Evolutionary conservation across 257 asterid species (phyloP).

Genomic region (Solanum sitiens): DNA sequence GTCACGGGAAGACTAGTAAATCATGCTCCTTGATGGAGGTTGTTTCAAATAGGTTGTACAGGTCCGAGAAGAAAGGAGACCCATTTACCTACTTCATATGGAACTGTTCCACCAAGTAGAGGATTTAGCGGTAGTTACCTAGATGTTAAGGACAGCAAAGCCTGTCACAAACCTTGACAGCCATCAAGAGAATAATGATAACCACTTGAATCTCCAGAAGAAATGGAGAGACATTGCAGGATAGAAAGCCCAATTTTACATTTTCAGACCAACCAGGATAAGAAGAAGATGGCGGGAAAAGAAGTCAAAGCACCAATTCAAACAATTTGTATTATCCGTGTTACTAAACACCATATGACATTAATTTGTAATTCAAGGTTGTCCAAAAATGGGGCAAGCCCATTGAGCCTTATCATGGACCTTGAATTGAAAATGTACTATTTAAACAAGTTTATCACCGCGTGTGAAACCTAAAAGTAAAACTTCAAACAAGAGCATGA

Average conservation of each 20-base stretch:
- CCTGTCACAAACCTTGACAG: background rate
- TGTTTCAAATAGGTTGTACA: background rate
- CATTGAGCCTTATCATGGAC: background rate
- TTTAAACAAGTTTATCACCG: background rate
- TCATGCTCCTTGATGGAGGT: background rate
- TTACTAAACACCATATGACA: background rate
- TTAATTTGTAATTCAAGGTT: background rate
- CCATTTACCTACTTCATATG: background rate
- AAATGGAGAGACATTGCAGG: background rate
- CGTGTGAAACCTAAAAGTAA: background rate
- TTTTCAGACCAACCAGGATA: background rate
- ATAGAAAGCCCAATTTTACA: background rate
- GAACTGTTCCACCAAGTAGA: background rate
- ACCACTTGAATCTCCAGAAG: background rate
- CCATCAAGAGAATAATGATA: background rate
- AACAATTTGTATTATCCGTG: background rate
- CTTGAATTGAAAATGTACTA: background rate
- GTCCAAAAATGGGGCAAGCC: background rate
- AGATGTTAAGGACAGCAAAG: background rate
- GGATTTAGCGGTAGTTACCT: background rate
- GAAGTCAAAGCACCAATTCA: background rate
- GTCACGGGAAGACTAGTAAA: background rate
- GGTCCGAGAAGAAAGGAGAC: background rate
- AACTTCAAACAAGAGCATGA: background rate
- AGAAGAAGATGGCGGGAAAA: background rate